Conservation (phyloP, 805 yeast genomes). For the Starmerella khaoyaiensis region DNA sequence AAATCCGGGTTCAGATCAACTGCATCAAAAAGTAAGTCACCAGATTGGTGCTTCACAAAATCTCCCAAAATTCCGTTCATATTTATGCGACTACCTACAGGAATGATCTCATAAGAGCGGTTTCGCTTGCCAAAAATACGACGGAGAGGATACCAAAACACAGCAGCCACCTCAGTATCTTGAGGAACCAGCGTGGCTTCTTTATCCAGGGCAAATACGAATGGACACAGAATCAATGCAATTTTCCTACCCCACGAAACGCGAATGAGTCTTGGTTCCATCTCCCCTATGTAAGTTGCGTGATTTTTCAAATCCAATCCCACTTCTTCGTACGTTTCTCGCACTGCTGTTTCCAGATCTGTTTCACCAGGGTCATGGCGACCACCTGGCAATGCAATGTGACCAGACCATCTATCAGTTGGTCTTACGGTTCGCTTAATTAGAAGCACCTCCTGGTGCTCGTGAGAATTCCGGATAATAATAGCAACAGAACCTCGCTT, state of each 20-base stretch:
- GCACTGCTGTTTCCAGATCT: conserved; percentile 26
- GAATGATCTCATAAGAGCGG: conserved; percentile 17
- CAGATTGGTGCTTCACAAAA: conserved; percentile 18
- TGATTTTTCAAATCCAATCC: conserved; percentile 27
- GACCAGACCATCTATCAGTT: conserved; percentile 32
- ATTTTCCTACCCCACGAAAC: conserved; percentile 26
- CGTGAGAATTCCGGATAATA: conserved; percentile 2
- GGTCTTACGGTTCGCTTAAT: conserved; percentile 29
- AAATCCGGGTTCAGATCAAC: conserved; percentile 17
- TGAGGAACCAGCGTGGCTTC: conserved; percentile 23
- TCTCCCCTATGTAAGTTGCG: conserved; percentile 26
- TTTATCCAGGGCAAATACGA: conserved; percentile 25
- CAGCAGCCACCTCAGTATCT: conserved; percentile 28
- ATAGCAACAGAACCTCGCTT: conserved; percentile 8
- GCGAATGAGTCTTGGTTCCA: conserved; percentile 28
- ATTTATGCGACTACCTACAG: conserved; percentile 21
- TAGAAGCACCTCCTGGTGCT: conserved; percentile 26
- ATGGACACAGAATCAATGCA: conserved; percentile 29
- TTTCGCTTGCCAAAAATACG: conserved; percentile 18
- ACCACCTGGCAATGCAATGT: conserved; percentile 33
- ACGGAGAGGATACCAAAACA: conserved; percentile 29
- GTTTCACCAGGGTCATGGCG: conserved; percentile 28
- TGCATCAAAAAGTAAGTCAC: conserved; percentile 25
- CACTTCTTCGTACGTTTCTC: conserved; percentile 32
- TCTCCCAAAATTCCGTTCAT: conserved; percentile 10